Conservation (phyloP, 495 filamentous ascomycete species). For the Gamarada debralockiae region DNA sequence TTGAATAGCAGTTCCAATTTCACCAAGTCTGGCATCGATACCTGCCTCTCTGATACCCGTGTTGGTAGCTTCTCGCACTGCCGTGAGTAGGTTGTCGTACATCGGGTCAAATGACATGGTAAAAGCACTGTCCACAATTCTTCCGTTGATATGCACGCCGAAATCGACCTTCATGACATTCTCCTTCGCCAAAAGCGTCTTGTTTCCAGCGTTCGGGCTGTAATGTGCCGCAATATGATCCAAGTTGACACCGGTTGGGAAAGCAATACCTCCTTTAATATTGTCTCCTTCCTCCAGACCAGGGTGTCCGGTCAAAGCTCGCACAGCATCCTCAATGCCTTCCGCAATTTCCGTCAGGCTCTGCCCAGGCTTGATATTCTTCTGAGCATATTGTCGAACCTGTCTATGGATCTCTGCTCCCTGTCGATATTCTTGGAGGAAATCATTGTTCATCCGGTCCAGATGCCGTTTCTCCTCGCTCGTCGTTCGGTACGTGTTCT, state of each 20-base stretch:
- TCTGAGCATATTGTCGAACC: constrained; percentile 77
- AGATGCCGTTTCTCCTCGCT: constrained; percentile 85
- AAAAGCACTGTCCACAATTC: constrained; percentile 91
- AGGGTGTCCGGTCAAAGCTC: constrained; percentile 71
- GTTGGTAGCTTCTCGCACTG: constrained; percentile 84
- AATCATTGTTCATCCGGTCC: constrained; percentile 78
- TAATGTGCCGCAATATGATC: constrained; percentile 90
- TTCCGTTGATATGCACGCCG: constrained; percentile 84
- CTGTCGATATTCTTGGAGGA: constrained; percentile 81
- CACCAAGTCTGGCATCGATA: constrained; percentile 73
- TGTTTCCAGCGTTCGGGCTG: constrained; percentile 88
- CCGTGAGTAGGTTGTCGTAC: constrained; percentile 78
- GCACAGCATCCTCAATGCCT: constrained; percentile 80
- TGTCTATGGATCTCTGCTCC: constrained; percentile 87
- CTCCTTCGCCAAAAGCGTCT: constrained; percentile 71
- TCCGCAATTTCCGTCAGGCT: constrained; percentile 78
- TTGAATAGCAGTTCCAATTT: constrained; percentile 75
- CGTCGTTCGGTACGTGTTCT: constrained; percentile 79
- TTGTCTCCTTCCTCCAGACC: constrained; percentile 79
- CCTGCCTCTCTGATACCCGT: constrained; percentile 81
- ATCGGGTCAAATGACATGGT: constrained; percentile 83
- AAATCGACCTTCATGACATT: constrained; percentile 96
- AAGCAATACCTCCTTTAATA: constrained; percentile 78
- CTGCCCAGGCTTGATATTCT: constrained; percentile 77
- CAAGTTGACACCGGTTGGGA: constrained; percentile 81